Evolutionary conservation across 495 filamentous ascomycete genomes (phyloP).

Genomic region (Xylaria scruposa): DNA sequence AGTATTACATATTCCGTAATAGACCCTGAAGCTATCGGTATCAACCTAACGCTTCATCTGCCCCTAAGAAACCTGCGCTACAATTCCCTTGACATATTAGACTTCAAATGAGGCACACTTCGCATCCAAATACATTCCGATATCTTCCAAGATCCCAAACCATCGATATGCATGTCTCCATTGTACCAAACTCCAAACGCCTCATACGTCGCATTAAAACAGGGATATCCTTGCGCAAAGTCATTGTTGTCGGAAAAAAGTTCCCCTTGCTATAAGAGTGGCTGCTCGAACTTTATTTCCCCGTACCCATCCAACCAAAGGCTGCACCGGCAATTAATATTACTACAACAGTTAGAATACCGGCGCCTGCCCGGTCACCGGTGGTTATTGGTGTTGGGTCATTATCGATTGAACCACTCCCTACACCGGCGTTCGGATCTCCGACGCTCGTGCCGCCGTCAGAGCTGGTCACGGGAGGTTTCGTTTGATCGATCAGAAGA

Average conservation of each 20-base stretch:
- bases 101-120: background rate
- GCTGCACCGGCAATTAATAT: conserved; percentile 34
- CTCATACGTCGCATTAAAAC: background rate
- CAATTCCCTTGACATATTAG: background rate
- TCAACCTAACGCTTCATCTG: background rate
- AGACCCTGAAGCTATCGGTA: background rate
- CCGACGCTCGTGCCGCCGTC: conserved; percentile 66
- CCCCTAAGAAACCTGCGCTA: background rate
- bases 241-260: background rate
- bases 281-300: conserved; percentile 2
- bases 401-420: conserved; percentile 33
- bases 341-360: conserved; percentile 58
- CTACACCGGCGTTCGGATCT: conserved; percentile 63
- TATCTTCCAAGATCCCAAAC: background rate
- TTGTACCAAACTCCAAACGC: conserved; percentile 5
- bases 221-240: conserved; percentile 15
- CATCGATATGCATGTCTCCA: background rate
- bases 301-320: conserved; percentile 41
- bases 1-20: background rate
- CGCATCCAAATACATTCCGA: conserved; percentile 4
- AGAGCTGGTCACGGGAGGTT: conserved; percentile 55
- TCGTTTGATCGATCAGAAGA: conserved; percentile 50
- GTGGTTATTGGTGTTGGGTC: conserved; percentile 49
- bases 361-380: conserved; percentile 63
- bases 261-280: background rate